Evolutionary conservation across 2,329 filamentous ascomycete species (phyloP).

Genomic region (Didymella segeticola): DNA sequence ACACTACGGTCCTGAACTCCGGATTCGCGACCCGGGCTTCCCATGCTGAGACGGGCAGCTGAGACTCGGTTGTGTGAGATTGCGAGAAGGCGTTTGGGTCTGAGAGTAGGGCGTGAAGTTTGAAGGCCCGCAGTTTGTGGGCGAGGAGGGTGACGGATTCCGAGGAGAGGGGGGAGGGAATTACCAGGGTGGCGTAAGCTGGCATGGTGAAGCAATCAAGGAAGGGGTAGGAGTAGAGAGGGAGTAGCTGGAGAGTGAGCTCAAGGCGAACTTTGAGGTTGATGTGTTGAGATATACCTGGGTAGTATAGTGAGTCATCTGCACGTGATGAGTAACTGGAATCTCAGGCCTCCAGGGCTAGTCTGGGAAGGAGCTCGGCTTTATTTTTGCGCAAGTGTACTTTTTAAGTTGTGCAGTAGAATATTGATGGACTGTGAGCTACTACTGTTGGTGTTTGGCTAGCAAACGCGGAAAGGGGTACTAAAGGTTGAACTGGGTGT

Average conservation of each 20-base stretch:
- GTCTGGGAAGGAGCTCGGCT: no score
- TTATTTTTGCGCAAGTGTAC: no score
- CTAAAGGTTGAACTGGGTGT: no score
- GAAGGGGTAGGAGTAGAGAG: background rate
- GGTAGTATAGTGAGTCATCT: no score
- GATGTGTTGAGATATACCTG: no score
- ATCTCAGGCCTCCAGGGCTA: no score
- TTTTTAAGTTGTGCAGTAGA: no score
- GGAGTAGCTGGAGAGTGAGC: background rate
- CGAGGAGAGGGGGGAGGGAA: background rate
- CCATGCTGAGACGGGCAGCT: background rate
- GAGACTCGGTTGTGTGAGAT: background rate
- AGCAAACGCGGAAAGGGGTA: no score
- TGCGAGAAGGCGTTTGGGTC: conserved; percentile 6
- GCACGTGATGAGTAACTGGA: no score
- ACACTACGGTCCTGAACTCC: conserved; percentile 1
- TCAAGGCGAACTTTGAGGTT: no score
- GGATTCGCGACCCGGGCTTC: background rate
- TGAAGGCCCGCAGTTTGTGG: background rate
- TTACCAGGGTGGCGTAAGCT: background rate
- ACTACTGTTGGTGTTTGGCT: no score
- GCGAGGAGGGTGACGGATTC: background rate
- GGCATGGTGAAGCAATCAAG: background rate
- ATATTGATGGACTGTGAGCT: no score
- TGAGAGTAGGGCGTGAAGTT: background rate